A percentile compares a stretch with the other conserved stretches of the same genome.
phyloP scores from a whole-genome alignment of 1,284 basidiomycete species.

The Moniliophthora roreri region DNA sequence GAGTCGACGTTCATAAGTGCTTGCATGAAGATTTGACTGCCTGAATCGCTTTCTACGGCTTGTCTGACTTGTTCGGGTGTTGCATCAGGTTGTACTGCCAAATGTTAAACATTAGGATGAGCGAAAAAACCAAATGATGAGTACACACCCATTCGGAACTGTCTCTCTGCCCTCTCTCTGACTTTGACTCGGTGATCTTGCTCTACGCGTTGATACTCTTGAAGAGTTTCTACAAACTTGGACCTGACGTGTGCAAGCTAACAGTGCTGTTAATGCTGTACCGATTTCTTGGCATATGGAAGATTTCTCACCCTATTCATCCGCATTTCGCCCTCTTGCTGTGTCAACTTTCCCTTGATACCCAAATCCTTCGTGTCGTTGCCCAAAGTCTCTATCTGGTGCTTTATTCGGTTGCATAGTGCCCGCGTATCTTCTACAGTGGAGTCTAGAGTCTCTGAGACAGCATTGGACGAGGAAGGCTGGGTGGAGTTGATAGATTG shows the following conservation, averaged over 20 bases:
- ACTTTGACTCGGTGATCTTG: slow-evolving; percentile 83
- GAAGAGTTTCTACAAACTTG: slow-evolving; percentile 69
- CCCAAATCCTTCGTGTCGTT: slow-evolving; percentile 19
- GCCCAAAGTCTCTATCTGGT: slow-evolving; percentile 62
- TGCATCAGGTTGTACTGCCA: slow-evolving; percentile 84
- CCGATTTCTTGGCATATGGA: no score
- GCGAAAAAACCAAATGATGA: neutral
- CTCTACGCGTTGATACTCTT: slow-evolving; percentile 83
- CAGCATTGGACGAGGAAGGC: slow-evolving; percentile 43
- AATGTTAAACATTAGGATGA: slow-evolving; percentile 3
- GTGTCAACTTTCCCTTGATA: slow-evolving; percentile 31
- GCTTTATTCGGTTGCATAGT: slow-evolving; percentile 63
- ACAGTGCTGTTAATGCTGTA: neutral
- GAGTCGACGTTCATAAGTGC: slow-evolving; percentile 85
- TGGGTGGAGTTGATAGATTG: slow-evolving; percentile 60
- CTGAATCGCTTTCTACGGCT: slow-evolving; percentile 64
- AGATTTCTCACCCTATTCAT: slow-evolving; percentile 74
- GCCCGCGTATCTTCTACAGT: slow-evolving; percentile 63
- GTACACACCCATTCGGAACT: slow-evolving; percentile 77
- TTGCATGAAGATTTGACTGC: slow-evolving; percentile 80
- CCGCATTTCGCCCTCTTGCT: slow-evolving; percentile 58
- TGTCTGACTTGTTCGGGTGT: slow-evolving; percentile 80
- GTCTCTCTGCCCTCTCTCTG: slow-evolving; percentile 83
- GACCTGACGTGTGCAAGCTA: slow-evolving; percentile 3
- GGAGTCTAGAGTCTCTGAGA: slow-evolving; percentile 49